These are phyloP conservation scores for Knoxia roxburghii DNA, from an alignment of 257 asterid species.

Conservation along the genomic window DNA sequence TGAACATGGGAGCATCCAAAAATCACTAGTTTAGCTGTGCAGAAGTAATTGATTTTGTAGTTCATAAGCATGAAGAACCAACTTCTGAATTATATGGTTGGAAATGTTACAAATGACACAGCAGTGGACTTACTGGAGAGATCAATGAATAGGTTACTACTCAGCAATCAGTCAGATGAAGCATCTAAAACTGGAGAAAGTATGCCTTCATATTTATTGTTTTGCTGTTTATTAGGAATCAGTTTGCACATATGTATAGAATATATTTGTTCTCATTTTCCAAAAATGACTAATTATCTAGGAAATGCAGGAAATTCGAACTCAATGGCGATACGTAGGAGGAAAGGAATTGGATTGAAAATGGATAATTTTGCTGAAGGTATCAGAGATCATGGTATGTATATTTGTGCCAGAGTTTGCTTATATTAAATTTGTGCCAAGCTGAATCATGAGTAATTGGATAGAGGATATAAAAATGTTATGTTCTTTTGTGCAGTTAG, in stretches of 20 bases:
- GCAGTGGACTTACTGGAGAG: not conserved
- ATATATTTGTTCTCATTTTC: not conserved
- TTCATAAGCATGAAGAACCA: not conserved
- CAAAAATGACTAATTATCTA: conserved; percentile 2
- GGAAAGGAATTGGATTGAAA: conserved; percentile 32
- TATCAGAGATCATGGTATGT: conserved; percentile 40
- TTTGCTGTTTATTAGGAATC: not conserved
- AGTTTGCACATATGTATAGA: not conserved
- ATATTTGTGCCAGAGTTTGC: not conserved
- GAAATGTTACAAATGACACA: not conserved
- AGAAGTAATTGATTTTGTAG: too few species aligned
- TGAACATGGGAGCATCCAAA: not conserved
- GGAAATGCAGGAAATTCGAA: conserved; percentile 29
- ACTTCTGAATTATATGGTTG: not conserved
- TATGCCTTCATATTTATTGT: not conserved
- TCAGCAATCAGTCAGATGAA: not conserved
- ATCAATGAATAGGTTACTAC: not conserved
- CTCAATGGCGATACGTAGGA: conserved; percentile 24
- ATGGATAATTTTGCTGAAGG: conserved; percentile 37
- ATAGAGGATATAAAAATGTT: not conserved
- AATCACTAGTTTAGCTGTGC: too few species aligned
- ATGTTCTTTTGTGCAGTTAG: conserved; percentile 3
- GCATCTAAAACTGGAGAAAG: not conserved
- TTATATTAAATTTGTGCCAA: not conserved
- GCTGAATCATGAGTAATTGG: not conserved